These are phyloP conservation scores for Tarenaya hassleriana DNA, from an alignment of 345 rosid genomes.

Conservation along the genomic window DNA sequence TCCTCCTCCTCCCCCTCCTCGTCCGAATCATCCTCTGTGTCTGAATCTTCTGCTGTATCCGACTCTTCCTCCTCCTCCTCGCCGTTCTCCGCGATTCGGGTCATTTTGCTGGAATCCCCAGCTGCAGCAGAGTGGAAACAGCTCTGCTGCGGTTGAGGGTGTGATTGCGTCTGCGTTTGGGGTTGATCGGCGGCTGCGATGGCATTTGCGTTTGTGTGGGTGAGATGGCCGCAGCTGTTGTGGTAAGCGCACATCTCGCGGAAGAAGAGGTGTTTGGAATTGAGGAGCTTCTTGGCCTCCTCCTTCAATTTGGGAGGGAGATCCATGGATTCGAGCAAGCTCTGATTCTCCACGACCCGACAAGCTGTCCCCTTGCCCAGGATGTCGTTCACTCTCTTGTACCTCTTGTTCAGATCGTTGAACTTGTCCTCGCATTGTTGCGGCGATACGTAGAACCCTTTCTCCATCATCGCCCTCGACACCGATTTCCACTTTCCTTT, in stretches of 20 bases:
- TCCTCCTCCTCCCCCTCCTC: slow-evolving; percentile 37
- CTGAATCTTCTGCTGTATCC: slow-evolving; percentile 31
- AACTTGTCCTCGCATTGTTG: slow-evolving; percentile 98
- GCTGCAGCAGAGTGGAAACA: slow-evolving; percentile 52
- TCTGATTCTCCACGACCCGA: slow-evolving; percentile 85
- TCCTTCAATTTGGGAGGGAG: slow-evolving; percentile 68
- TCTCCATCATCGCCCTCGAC: slow-evolving; percentile 93
- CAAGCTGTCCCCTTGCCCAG: slow-evolving; percentile 91
- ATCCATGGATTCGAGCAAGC: slow-evolving; percentile 74
- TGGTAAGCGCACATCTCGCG: slow-evolving; percentile 98
- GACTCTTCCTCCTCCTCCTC: slow-evolving; percentile 43
- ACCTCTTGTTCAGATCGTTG: slow-evolving; percentile 94
- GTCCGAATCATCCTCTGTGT: slow-evolving; percentile 31
- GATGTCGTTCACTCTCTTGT: slow-evolving; percentile 91
- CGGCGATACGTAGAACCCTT: slow-evolving; percentile 91
- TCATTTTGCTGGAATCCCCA: slow-evolving; percentile 29
- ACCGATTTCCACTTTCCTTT: slow-evolving; percentile 99
- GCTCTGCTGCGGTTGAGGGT: slow-evolving; percentile 35
- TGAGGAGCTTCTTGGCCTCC: slow-evolving; percentile 72
- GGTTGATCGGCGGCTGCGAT: background rate
- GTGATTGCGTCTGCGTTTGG: slow-evolving; percentile 9
- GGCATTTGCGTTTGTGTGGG: slow-evolving; percentile 5
- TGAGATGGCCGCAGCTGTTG: slow-evolving; percentile 64
- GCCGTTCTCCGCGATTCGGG: slow-evolving; percentile 38
- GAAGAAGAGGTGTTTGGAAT: slow-evolving; percentile 89